Conservation (phyloP, 2,329 filamentous ascomycete species). For the Botrytis tulipae region DNA sequence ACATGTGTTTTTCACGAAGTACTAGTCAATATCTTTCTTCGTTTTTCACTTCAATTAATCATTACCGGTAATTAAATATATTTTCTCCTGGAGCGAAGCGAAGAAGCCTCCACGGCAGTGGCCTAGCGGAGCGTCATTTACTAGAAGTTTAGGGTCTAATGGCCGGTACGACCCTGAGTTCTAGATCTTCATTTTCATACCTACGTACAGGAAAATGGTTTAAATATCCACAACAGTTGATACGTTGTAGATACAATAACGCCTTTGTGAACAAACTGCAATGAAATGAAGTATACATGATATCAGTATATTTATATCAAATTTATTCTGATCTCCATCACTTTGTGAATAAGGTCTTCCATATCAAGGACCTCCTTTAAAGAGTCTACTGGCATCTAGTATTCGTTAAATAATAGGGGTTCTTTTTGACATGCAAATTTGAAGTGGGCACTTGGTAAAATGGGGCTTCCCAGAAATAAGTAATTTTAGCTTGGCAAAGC, state of each 20-base stretch:
- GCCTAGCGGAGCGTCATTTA: background rate
- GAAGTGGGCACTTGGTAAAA: background rate
- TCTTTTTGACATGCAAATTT: background rate
- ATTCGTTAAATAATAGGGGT: slow-evolving; percentile 13
- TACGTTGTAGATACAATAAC: background rate
- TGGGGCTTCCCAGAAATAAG: background rate
- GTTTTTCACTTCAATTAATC: background rate
- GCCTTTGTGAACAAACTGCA: background rate
- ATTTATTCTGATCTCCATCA: background rate
- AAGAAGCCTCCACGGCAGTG: slow-evolving; percentile 5
- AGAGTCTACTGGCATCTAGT: too few relatives aligned
- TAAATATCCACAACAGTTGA: too few relatives aligned
- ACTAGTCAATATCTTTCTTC: too few relatives aligned
- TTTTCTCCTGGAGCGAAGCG: background rate
- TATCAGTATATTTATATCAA: background rate
- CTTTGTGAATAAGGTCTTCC: background rate
- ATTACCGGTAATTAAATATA: too few relatives aligned
- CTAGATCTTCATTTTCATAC: background rate
- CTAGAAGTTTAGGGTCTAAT: background rate
- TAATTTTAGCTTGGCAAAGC: background rate
- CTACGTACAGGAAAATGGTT: background rate
- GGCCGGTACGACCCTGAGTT: background rate
- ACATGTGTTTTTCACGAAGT: background rate
- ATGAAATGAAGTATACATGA: background rate
- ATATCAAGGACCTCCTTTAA: background rate